phyloP scores from a whole-genome alignment of 768 basidiomycete genomes.

The Lactarius deliciosus region DNA sequence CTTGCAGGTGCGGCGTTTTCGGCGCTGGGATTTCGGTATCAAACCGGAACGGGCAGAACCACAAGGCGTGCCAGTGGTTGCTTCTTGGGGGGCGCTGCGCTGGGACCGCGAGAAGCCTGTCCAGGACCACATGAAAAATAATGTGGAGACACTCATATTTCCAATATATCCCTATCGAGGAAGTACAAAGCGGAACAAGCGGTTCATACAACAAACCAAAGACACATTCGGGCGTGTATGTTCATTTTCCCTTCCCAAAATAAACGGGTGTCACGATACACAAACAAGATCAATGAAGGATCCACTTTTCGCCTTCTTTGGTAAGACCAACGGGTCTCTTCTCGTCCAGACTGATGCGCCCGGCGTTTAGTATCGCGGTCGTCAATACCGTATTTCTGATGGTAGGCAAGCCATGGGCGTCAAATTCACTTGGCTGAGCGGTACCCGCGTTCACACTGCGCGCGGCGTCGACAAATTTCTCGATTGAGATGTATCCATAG shows the following conservation, averaged over 20 bases:
- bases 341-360: conserved; percentile 87
- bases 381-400: conserved; percentile 86
- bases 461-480: conserved; percentile 87
- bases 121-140: neutral
- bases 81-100: too few species aligned
- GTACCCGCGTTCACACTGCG: conserved; percentile 72
- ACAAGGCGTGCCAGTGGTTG: neutral
- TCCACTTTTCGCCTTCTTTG: conserved; percentile 62
- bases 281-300: conserved; percentile 53
- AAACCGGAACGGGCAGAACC: neutral
- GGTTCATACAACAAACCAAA: conserved; percentile 1
- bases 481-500: conserved; percentile 89
- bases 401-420: conserved; percentile 79
- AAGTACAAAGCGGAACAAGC: conserved; percentile 16
- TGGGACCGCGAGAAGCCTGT: neutral
- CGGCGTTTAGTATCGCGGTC: conserved; percentile 87
- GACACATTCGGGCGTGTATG: conserved; percentile 13
- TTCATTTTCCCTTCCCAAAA: neutral
- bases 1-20: neutral
- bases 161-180: conserved; percentile 10
- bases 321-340: conserved; percentile 79
- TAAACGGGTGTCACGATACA: conserved; percentile 25
- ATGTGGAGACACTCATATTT: conserved; percentile 10
- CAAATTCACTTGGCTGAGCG: conserved; percentile 68
- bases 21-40: neutral